Conservation (phyloP, 345 rosid genomes). For the Clarkia xantiana region DNA sequence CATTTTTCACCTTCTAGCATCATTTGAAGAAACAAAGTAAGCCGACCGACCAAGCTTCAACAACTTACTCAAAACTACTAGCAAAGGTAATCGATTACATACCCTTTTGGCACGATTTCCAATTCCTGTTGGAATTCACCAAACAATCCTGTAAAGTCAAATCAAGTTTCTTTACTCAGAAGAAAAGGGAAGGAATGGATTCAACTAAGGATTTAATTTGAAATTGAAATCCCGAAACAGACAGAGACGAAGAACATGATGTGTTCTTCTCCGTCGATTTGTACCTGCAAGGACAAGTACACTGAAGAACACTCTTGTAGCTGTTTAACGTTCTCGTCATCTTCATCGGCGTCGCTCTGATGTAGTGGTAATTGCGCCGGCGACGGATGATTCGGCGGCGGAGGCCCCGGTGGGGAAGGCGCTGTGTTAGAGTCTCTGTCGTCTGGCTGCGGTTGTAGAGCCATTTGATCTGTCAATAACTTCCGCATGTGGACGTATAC, state of each 20-base stretch:
- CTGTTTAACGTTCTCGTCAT: constrained; percentile 82
- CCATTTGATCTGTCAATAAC: constrained; percentile 6
- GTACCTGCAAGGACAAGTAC: constrained; percentile 60
- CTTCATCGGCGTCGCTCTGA: constrained; percentile 73
- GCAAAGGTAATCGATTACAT: too few relatives aligned
- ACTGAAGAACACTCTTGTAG: constrained; percentile 63
- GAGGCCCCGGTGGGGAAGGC: too few relatives aligned
- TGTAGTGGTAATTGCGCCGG: constrained; percentile 11
- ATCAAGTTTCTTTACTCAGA: not conserved
- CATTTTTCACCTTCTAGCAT: too few relatives aligned
- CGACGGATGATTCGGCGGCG: not conserved
- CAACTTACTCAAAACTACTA: too few relatives aligned
- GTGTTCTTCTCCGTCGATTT: not conserved
- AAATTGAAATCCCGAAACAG: not conserved
- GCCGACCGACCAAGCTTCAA: too few relatives aligned
- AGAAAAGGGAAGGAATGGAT: not conserved
- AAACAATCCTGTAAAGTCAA: constrained; percentile 54
- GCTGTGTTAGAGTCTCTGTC: not conserved
- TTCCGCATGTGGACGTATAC: too few relatives aligned
- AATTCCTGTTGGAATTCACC: constrained; percentile 47
- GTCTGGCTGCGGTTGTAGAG: not conserved
- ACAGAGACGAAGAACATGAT: not conserved
- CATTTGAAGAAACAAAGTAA: too few relatives aligned
- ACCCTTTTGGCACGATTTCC: constrained; percentile 87
- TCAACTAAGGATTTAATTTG: constrained; percentile 8